Conservation (phyloP, 306 rosid genomes). For the Prunus fruticosa region DNA sequence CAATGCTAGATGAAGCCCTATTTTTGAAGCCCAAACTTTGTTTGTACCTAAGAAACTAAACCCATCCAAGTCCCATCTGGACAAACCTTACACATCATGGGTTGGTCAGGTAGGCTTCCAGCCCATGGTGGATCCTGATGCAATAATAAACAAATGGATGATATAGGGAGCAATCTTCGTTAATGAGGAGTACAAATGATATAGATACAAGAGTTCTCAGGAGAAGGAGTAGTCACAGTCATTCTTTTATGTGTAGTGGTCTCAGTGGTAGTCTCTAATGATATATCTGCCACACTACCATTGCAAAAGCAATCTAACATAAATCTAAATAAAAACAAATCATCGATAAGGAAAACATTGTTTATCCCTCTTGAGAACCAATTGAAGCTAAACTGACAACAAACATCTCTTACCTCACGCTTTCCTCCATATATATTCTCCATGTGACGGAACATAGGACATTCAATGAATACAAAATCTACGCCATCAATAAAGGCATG, state of each 20-base stretch:
- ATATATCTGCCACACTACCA: not conserved
- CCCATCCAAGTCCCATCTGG: not conserved
- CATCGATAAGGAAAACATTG: not conserved
- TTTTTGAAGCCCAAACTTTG: not conserved
- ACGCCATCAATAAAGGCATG: slow-evolving; percentile 84
- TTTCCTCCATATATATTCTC: slow-evolving; percentile 72
- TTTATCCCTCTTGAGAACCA: slow-evolving; percentile 8
- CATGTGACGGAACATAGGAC: slow-evolving; percentile 48
- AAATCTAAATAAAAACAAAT: not conserved
- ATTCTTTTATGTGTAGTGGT: slow-evolving; percentile 1
- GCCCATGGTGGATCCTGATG: not conserved
- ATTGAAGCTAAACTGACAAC: slow-evolving; percentile 18
- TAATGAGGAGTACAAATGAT: not conserved
- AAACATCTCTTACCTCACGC: slow-evolving; percentile 56
- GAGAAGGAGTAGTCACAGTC: not conserved
- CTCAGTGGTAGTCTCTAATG: not conserved
- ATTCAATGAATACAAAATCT: slow-evolving; percentile 78
- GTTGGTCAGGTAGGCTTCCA: too few species aligned
- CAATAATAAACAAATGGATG: not conserved
- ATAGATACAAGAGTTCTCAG: not conserved
- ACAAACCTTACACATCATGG: not conserved
- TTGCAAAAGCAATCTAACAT: slow-evolving; percentile 1
- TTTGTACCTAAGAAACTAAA: not conserved
- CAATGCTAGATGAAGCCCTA: not conserved
- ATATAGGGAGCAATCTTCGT: not conserved